A percentile compares a stretch with the other conserved stretches of the same genome.
These are phyloP conservation scores for Malassezia cuniculi DNA, from an alignment of 1,284 basidiomycete species.

Conservation along the genomic window DNA sequence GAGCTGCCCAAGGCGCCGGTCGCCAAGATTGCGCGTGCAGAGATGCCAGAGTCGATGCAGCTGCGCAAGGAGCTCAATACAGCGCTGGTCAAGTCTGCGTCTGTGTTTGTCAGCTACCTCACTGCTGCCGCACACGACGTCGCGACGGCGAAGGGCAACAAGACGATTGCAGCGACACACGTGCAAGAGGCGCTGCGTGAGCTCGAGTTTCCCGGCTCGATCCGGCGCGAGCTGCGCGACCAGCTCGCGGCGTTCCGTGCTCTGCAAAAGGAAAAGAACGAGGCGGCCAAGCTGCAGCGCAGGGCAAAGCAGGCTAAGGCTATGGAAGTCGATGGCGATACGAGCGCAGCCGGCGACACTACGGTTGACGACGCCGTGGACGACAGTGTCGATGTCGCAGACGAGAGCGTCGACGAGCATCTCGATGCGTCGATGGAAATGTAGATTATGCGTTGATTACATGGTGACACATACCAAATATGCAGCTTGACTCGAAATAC, in stretches of 20 bases:
- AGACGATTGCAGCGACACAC: slow-evolving; percentile 14
- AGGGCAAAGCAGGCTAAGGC: not conserved
- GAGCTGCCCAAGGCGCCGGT: slow-evolving; percentile 16
- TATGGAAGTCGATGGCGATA: not conserved
- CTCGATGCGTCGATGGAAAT: too few relatives aligned
- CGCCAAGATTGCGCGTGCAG: slow-evolving; percentile 10
- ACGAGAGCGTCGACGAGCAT: too few relatives aligned
- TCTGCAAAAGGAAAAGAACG: slow-evolving; percentile 7
- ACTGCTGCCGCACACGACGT: slow-evolving; percentile 16
- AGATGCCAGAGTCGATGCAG: slow-evolving; percentile 15
- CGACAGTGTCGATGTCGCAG: too few relatives aligned
- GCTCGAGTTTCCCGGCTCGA: slow-evolving; percentile 14
- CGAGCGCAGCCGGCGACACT: not conserved
- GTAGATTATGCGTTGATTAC: too few relatives aligned
- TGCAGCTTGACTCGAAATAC: too few relatives aligned
- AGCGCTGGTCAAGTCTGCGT: slow-evolving; percentile 15
- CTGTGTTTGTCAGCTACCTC: slow-evolving; percentile 19
- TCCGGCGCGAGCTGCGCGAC: slow-evolving; percentile 14
- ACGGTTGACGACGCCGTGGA: not conserved
- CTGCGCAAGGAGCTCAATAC: slow-evolving; percentile 15
- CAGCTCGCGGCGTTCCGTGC: slow-evolving; percentile 10
- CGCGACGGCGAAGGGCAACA: slow-evolving; percentile 14
- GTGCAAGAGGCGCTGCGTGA: slow-evolving; percentile 16
- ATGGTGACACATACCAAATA: too few relatives aligned
- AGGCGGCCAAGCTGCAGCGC: slow-evolving; percentile 1